These are phyloP conservation scores for Kwoniella heveanensis DNA, from an alignment of 768 basidiomycete species.

Conservation along the genomic window DNA sequence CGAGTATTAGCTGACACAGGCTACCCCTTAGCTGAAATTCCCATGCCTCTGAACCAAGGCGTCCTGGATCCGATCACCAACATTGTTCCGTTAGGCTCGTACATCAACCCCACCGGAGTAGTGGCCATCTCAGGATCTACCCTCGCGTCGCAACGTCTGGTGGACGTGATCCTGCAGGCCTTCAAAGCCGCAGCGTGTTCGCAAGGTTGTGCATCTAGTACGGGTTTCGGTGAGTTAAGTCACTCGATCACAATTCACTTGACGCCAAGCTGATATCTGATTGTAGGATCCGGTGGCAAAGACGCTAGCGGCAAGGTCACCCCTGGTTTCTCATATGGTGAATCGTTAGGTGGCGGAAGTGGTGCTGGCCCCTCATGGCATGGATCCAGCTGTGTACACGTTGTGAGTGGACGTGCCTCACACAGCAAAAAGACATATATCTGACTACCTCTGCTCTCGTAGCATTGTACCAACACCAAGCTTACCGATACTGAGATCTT, in stretches of 20 bases:
- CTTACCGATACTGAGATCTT: slow-evolving; percentile 32
- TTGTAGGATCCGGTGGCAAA: slow-evolving; percentile 23
- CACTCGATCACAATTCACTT: neutral
- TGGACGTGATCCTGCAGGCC: slow-evolving; percentile 88
- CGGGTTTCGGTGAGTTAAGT: slow-evolving; percentile 33
- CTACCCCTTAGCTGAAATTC: slow-evolving; percentile 23
- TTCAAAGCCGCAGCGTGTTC: slow-evolving; percentile 59
- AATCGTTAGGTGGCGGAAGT: slow-evolving; percentile 57
- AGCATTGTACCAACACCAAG: slow-evolving; percentile 29
- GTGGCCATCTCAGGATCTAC: slow-evolving; percentile 69
- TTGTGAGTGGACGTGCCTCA: slow-evolving; percentile 2
- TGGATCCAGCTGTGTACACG: slow-evolving; percentile 39
- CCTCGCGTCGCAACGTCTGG: slow-evolving; percentile 73
- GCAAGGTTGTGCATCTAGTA: slow-evolving; percentile 35
- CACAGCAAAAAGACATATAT: neutral
- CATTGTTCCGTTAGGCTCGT: slow-evolving; percentile 73
- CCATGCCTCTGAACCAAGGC: slow-evolving; percentile 50
- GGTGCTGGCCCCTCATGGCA: slow-evolving; percentile 50
- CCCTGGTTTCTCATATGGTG: slow-evolving; percentile 67
- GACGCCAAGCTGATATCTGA: slow-evolving; percentile 85
- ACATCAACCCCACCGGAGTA: slow-evolving; percentile 77
- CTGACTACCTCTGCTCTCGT: slow-evolving; percentile 28
- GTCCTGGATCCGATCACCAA: slow-evolving; percentile 60
- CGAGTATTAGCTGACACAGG: neutral
- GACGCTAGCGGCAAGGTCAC: slow-evolving; percentile 21